Base-by-base conservation (phyloP, 768 basidiomycete genomes). In the Hydnum rufescens region DNA sequence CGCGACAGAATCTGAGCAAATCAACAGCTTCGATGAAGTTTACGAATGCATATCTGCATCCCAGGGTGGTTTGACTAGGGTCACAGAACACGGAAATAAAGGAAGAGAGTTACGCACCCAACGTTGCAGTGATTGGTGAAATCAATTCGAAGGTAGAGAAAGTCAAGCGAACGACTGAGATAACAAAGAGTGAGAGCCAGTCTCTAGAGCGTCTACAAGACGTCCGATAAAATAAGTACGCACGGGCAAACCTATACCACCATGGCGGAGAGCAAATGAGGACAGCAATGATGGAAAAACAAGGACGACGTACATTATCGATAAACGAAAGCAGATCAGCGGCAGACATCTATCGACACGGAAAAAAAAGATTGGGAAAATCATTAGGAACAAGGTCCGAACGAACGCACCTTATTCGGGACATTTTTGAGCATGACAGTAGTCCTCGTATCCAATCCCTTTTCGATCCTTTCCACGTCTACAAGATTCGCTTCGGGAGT, bases 341-440 rank as follows among this genome's bases (percentile, higher is more conserved):
- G 28, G 54, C 39, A 2, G 58, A 53, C 56, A 58, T 57, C 53
- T 53, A 29, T 6, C 28, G 51, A 51, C 44, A 26, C 25, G 13
- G 8, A 16, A 46, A 43, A 31, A 8, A 6, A 8, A 46, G 5
- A 6, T 18, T n/a, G 58, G 56, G 25, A 51, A 50, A 50, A 18
- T 6, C 29, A 31, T 50, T 31, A 53, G 26, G 4, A 4, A 8
- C 4, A 22, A 8, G 23, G 31, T 28, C 16, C 29, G 18, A 32
- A 8, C 5, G 4, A 31, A 53, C 47, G 53, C 46, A 62, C 56
- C 53, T 89, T 88, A 66, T 90, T 92, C 2, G 88, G 88, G 43
- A 92, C 84, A 60, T 92, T 92, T 67, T 89, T 87, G 56, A 85
- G 77, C 82, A 86, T 87, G 47, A 87, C 78, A 28, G 86, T 87